A percentile compares a stretch with the other conserved stretches of the same genome.
phyloP scores from a whole-genome alignment of 805 yeast species.

The Metschnikowia anglica region DNA sequence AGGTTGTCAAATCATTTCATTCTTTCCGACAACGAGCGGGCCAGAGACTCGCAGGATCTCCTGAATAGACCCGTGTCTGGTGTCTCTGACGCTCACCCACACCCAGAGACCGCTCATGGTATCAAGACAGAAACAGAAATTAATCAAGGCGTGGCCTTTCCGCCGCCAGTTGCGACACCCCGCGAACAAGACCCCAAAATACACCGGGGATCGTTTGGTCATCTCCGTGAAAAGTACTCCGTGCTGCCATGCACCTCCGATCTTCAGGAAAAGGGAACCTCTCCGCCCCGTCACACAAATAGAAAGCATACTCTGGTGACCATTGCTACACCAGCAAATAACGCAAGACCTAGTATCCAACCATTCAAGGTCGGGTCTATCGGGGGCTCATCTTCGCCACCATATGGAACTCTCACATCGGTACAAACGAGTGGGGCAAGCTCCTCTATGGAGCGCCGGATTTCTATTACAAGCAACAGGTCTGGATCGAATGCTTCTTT shows the following conservation, averaged over 20 bases:
- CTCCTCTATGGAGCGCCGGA: slow-evolving; percentile 36
- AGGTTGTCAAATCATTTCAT: slow-evolving; percentile 57
- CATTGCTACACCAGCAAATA: neutral
- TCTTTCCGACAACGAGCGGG: slow-evolving; percentile 38
- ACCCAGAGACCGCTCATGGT: neutral
- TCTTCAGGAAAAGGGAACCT: slow-evolving; percentile 11
- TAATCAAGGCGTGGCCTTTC: neutral
- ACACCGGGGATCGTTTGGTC: slow-evolving; percentile 15
- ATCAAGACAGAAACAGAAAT: neutral
- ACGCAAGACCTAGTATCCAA: slow-evolving; percentile 41
- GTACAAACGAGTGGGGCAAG: slow-evolving; percentile 14
- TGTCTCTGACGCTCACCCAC: too few species aligned
- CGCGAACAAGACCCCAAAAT: slow-evolving; percentile 1
- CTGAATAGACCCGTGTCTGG: neutral
- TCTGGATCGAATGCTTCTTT: slow-evolving; percentile 54
- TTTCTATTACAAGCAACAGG: slow-evolving; percentile 45
- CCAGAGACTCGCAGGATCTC: slow-evolving; percentile 3
- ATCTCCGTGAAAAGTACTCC: slow-evolving; percentile 15
- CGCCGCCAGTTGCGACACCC: slow-evolving; percentile 1
- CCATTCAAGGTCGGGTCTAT: slow-evolving; percentile 67
- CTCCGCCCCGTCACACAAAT: slow-evolving; percentile 2
- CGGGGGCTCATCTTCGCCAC: slow-evolving; percentile 42
- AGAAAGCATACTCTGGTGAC: slow-evolving; percentile 5
- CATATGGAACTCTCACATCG: slow-evolving; percentile 19
- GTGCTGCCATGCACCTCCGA: slow-evolving; percentile 22